Base-by-base conservation (phyloP, 1,139 yeast genomes). In the Magnusiomyces sp. region DNA sequence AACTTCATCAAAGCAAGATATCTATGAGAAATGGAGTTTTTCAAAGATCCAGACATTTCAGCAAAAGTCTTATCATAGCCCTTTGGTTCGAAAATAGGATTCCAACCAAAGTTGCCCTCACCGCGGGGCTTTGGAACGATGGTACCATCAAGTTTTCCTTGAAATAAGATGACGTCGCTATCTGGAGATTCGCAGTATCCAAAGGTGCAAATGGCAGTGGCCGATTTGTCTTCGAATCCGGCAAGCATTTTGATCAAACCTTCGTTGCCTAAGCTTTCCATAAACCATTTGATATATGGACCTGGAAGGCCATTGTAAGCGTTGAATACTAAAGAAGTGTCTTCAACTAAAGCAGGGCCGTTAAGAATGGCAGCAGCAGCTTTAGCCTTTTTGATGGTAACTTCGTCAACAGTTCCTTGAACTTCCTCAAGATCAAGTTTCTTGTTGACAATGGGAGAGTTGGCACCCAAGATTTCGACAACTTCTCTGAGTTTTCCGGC, bases 331-430 rank as follows among this genome's bases (percentile, higher is more conserved):
- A 94, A 75, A 49, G 95, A 90, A 0, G 98, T 94, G 62, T 94
- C 99, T 64, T 94, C 99, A 2, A 90, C 96, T 50, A 94, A 73
- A 0, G 88, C 97, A 0, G 97, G 94, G 0, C 89, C 90, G 1
- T 69, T 65, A 6, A 77, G 56, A 2, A 73, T 60, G 13, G 68
- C 64, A 2, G 95, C 92, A 1, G 98, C 99, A 38, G 80, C 72
- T 57, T 71, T 68, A 50, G 95, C 90, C 67, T 94, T 94, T 61
- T 82, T 87, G 46, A 72, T 75, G 0, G 96, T 85, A 36, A 94
- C 92, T 52, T 85, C 84, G 46, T 83, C 83, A 48, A 89, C 77
- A 17, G 92, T 71, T 33, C 97, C 98, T 70, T 94, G 99, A 46
- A 92, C 68, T 68, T 94, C 99, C 51, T 83, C 94, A 33, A 92